These are phyloP conservation scores for Angomonas ambiguus DNA, from an alignment of 208 protist species.

Conservation along the genomic window DNA sequence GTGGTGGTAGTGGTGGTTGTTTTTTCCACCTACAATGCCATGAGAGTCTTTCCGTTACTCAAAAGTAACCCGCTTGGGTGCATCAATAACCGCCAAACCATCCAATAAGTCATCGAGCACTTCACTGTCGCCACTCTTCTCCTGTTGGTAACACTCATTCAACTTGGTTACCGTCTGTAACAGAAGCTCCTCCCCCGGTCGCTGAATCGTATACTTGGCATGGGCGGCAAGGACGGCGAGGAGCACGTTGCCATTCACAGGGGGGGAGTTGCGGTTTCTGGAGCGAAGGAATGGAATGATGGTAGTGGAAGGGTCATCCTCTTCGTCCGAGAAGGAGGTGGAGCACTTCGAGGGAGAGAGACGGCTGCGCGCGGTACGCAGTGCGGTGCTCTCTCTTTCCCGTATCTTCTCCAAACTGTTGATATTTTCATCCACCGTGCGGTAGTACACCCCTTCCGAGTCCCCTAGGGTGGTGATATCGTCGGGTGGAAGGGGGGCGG, in stretches of 20 bases:
- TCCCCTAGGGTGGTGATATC: neutral
- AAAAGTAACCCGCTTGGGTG: neutral
- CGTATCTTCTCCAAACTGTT: constrained; percentile 56
- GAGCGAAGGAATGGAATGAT: constrained; percentile 1
- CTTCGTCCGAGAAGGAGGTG: too few species aligned
- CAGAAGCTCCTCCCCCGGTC: neutral
- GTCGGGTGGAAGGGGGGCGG: constrained; percentile 14
- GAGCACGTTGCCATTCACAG: neutral
- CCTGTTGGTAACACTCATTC: neutral
- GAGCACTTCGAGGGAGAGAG: neutral
- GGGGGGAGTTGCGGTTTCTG: neutral
- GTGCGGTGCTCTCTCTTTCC: constrained; percentile 20
- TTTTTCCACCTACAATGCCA: too few species aligned
- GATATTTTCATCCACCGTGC: constrained; percentile 41
- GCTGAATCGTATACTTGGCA: neutral
- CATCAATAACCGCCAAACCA: constrained; percentile 15
- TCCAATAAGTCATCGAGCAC: constrained; percentile 38
- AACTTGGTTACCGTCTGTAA: too few species aligned
- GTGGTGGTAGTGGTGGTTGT: too few species aligned
- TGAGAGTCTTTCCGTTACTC: too few species aligned
- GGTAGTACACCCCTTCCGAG: constrained; percentile 18
- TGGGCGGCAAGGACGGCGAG: neutral
- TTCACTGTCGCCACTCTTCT: constrained; percentile 10
- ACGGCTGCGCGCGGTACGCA: constrained; percentile 19
- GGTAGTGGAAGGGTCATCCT: too few species aligned